Conservation (phyloP, 208 protist species). For the Trypanosomatidae sp. region DNA sequence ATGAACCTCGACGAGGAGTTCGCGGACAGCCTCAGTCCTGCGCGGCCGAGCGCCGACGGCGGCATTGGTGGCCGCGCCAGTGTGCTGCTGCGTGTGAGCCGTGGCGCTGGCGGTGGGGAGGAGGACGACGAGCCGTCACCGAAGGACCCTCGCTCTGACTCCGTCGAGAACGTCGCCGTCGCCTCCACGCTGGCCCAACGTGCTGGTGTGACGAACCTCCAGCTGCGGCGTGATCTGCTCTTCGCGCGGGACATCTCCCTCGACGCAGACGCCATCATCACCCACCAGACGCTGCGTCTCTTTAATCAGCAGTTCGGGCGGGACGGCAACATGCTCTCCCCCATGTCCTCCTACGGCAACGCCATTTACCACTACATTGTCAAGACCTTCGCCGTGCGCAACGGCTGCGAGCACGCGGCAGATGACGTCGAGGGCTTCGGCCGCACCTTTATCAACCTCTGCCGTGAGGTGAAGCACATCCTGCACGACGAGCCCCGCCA, state of each 20-base stretch:
- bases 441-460: conserved; percentile 75
- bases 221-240: conserved; percentile 40
- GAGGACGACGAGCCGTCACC: conserved; percentile 40
- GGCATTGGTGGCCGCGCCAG: conserved; percentile 16
- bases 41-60: too few relatives aligned
- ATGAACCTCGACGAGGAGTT: conserved; percentile 48
- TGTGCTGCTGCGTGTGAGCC: conserved; percentile 16
- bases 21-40: conserved; percentile 7
- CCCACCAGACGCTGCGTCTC: conserved; percentile 68
- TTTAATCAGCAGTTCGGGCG: conserved; percentile 74
- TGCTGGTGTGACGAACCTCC: conserved; percentile 46
- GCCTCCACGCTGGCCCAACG: conserved; percentile 40
- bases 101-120: conserved; percentile 1
- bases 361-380: conserved; percentile 89
- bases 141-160: conserved; percentile 32
- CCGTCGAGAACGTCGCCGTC: conserved; percentile 17
- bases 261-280: conserved; percentile 81
- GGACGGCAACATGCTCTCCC: conserved; percentile 42
- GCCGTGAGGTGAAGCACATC: conserved; percentile 64
- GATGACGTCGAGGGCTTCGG: conserved; percentile 85
- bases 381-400: conserved; percentile 78
- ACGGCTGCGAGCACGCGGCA: conserved; percentile 75
- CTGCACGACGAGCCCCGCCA: conserved; percentile 76
- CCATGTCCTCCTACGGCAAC: conserved; percentile 70
- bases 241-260: conserved; percentile 64